Base-by-base conservation (phyloP, 495 filamentous ascomycete genomes). In the Darksidea phi region DNA sequence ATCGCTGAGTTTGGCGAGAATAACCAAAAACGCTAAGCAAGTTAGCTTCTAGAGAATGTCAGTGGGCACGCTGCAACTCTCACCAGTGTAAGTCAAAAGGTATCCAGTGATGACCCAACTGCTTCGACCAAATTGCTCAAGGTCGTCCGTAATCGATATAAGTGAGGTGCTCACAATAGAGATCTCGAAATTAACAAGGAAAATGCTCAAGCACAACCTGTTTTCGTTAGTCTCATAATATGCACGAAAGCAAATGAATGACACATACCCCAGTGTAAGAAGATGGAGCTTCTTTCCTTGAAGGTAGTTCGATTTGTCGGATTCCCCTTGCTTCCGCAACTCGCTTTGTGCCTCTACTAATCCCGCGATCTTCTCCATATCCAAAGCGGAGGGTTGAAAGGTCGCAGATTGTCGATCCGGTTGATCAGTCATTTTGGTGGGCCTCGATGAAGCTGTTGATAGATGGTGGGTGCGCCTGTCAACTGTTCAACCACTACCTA, bases 151-250 rank as follows among this genome's bases (percentile, higher is more conserved):
- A 52, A 87, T 85, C 10, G 78, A 77, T 15, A 85, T 78, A 6
- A 88, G 75, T 3, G 85, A 79, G 0, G 85, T 86, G 45, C 82
- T 82, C 13, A 87, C 80, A 48, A 86, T 84, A 0, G 84, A 83
- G 15, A 79, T 78, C 55, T 87, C 84, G 15, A 87, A 66, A 49
- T 79, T 82, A n/a, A 81, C 82, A 24, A 87, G 79, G 38, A 86
- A 80, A 41, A 87, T 77, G 21, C 78, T 78, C 17, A 82, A 63
- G 38, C 80, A 73, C 37, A 86, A 74, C 28, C 82, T 86, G 21
- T 24, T 24, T 48, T 32, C 41, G 42, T 32, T 26, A 59, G 12
- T 66, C 53, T 36, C 25, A 8, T n/a, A 37, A 41, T 36, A 1
- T 2, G 15, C 6, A 18, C 36, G n/a, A 23, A 20, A 3, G 17